Percentiles rank a stretch among this genome's conserved stretches.
Conservation (phyloP, 2,329 filamentous ascomycete genomes). For the Penicillium psychrosexuale region DNA sequence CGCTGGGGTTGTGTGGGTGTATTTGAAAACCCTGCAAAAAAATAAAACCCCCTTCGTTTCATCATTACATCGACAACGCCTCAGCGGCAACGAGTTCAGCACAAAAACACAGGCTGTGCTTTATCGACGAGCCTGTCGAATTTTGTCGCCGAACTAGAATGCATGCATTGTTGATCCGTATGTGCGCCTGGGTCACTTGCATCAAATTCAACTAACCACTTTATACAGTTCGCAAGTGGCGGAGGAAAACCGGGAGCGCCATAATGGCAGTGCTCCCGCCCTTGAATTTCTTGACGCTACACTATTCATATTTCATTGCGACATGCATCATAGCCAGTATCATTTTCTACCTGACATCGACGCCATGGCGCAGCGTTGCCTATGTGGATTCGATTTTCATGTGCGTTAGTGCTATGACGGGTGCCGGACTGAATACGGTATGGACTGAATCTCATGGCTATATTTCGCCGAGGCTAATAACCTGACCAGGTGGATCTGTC, state of each 20-base stretch:
- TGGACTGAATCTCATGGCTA: not conserved
- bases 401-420: constrained; percentile 63
- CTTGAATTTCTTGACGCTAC: constrained; percentile 62
- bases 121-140: not conserved
- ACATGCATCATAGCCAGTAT: constrained; percentile 55
- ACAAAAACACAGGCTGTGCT: not conserved
- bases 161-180: constrained; percentile 9
- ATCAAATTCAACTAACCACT: not conserved
- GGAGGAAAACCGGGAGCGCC: constrained; percentile 20
- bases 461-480: not conserved
- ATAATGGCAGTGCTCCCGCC: constrained; percentile 32
- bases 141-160: not conserved
- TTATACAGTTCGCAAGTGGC: constrained; percentile 20
- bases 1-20: not conserved
- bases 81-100: not conserved
- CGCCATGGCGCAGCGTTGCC: constrained; percentile 50
- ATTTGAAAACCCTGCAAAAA: not conserved
- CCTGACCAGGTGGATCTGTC: constrained; percentile 47
- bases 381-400: constrained; percentile 67
- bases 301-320: constrained; percentile 64
- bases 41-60: not conserved
- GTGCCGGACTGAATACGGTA: constrained; percentile 64
- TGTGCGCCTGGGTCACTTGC: not conserved
- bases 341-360: constrained; percentile 58
- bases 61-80: not conserved